phyloP scores from a whole-genome alignment of 352 stramenopile species.

The Phytopythium sindhum region DNA sequence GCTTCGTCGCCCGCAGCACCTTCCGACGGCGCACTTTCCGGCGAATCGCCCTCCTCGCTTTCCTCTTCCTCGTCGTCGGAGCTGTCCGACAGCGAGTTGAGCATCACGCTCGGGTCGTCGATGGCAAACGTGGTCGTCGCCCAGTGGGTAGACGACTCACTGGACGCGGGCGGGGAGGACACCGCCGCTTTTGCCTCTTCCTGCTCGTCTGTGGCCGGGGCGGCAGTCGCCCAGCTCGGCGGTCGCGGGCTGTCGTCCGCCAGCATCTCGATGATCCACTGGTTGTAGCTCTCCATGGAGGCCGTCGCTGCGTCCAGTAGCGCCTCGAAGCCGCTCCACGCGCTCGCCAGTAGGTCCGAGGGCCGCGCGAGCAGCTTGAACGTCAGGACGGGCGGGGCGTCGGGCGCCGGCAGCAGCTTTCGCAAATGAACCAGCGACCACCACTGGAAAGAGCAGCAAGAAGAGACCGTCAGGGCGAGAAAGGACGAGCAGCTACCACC shows the following conservation, averaged over 20 bases:
- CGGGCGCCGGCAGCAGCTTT: neutral
- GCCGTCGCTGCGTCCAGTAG: conserved; percentile 10
- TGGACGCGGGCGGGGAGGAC: neutral
- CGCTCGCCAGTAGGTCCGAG: neutral
- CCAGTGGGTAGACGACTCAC: neutral
- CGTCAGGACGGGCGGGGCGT: neutral
- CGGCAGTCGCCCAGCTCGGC: neutral
- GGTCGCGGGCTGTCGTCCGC: neutral
- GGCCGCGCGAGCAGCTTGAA: neutral
- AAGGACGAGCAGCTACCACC: conserved; percentile 1
- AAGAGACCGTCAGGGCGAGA: neutral
- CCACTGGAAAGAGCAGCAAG: neutral
- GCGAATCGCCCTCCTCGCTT: neutral
- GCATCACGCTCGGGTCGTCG: neutral
- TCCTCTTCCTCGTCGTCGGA: neutral
- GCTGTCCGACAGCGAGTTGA: conserved; percentile 13
- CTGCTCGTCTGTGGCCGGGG: neutral
- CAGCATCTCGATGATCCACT: conserved; percentile 27
- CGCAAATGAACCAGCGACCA: neutral
- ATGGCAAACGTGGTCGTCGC: neutral
- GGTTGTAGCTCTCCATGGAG: conserved; percentile 27
- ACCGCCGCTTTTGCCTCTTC: no score
- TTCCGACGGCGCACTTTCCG: neutral
- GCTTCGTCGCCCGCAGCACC: neutral
- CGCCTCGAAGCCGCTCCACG: neutral